These are phyloP conservation scores for Crucihimalaya himalaica DNA, from an alignment of 345 rosid genomes.

Conservation along the genomic window DNA sequence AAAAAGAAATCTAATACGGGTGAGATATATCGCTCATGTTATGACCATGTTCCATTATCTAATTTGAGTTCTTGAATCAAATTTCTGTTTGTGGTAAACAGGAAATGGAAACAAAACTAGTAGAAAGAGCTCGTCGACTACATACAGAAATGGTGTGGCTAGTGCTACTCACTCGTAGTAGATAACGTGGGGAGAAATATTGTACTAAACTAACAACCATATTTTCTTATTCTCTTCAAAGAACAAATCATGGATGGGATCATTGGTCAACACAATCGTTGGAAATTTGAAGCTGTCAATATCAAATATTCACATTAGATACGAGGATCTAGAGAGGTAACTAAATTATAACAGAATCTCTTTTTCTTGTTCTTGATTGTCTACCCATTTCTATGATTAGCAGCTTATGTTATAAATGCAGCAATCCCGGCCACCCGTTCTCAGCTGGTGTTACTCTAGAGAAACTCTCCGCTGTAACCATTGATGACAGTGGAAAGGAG, in stretches of 20 bases:
- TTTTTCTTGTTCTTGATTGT: constrained; percentile 18
- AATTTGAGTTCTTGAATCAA: constrained; percentile 23
- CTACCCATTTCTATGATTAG: constrained; percentile 15
- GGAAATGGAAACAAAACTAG: constrained; percentile 87
- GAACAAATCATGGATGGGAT: constrained; percentile 97
- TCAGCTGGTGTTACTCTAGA: constrained; percentile 86
- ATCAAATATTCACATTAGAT: constrained; percentile 96
- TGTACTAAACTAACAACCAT: constrained; percentile 32
- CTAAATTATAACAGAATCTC: neutral
- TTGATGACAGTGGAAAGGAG: constrained; percentile 88
- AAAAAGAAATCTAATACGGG: constrained; percentile 79
- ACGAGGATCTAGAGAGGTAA: constrained; percentile 96
- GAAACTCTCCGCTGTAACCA: constrained; percentile 91
- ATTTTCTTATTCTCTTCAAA: constrained; percentile 47
- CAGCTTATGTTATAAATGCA: constrained; percentile 40
- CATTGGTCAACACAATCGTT: constrained; percentile 85
- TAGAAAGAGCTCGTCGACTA: constrained; percentile 64
- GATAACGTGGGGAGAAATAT: constrained; percentile 9
- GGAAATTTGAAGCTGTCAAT: constrained; percentile 97
- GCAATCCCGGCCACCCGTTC: constrained; percentile 92
- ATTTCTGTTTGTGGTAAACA: constrained; percentile 39
- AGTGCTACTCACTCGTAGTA: constrained; percentile 26
- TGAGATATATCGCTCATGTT: constrained; percentile 47
- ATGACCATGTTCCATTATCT: constrained; percentile 26
- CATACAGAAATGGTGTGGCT: constrained; percentile 80